Evolutionary conservation across 164 flowering plant genomes (phyloP).

Genomic region (Platanus orientalis): DNA sequence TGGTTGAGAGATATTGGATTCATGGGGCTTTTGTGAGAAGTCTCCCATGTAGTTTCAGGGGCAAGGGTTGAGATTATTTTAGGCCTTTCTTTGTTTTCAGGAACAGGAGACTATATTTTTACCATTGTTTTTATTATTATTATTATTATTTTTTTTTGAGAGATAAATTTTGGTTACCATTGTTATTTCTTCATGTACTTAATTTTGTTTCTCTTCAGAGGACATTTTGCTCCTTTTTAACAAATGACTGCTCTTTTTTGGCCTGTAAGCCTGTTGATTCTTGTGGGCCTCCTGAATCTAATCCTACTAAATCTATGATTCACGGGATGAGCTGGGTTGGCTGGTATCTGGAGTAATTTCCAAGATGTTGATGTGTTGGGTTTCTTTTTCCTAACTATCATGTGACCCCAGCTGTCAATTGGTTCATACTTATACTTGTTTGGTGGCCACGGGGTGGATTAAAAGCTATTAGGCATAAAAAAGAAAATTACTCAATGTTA

Average conservation of each 20-base stretch:
- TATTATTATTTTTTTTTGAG: no score
- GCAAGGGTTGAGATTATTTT: no score
- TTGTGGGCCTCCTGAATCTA: conserved; percentile 6
- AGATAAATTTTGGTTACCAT: no score
- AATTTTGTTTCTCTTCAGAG: not conserved
- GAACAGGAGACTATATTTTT: no score
- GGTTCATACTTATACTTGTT: conserved; percentile 2
- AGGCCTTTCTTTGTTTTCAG: no score
- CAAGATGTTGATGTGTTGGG: conserved; percentile 14
- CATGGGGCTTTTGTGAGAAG: not conserved
- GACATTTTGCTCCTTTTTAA: not conserved
- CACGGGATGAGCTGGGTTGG: conserved; percentile 29
- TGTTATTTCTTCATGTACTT: not conserved
- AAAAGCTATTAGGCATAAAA: not conserved
- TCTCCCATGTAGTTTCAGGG: not conserved
- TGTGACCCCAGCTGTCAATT: conserved; percentile 35
- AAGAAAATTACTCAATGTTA: not conserved
- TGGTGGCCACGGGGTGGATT: not conserved
- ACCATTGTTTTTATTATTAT: no score
- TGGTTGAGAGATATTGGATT: not conserved
- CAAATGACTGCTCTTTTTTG: not conserved
- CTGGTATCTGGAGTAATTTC: conserved; percentile 18
- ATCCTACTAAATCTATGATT: conserved; percentile 11
- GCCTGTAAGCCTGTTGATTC: not conserved
- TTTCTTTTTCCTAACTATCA: conserved; percentile 33